A percentile compares a stretch with the other conserved stretches of the same genome.
Evolutionary conservation across 805 yeast genomes (phyloP).

Genomic region (Kodamaea sagamina): DNA sequence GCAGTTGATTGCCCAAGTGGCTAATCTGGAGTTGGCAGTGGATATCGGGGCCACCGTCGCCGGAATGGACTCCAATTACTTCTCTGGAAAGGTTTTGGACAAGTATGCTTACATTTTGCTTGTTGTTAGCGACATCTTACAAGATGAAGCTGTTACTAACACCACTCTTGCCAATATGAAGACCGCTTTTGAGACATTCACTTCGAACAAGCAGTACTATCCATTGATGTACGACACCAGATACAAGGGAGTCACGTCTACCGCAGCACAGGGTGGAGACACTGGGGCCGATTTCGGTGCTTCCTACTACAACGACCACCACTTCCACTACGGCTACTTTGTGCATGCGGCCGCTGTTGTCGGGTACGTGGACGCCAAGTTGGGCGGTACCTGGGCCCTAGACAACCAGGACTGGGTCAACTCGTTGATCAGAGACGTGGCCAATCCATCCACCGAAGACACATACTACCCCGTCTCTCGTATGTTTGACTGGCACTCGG

Average conservation of each 20-base stretch:
- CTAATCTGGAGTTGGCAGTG: slow-evolving; percentile 48
- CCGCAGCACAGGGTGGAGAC: slow-evolving; percentile 48
- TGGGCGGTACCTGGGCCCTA: slow-evolving; percentile 56
- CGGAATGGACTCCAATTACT: slow-evolving; percentile 46
- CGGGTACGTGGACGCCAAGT: slow-evolving; percentile 59
- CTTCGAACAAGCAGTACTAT: slow-evolving; percentile 43
- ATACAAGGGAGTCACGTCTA: slow-evolving; percentile 58
- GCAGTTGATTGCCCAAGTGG: slow-evolving; percentile 44
- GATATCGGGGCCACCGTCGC: slow-evolving; percentile 46
- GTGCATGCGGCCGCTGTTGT: slow-evolving; percentile 81
- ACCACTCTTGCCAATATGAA: slow-evolving; percentile 39
- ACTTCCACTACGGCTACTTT: slow-evolving; percentile 84
- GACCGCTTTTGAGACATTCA: slow-evolving; percentile 45
- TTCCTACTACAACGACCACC: slow-evolving; percentile 81
- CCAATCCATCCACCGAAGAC: slow-evolving; percentile 24
- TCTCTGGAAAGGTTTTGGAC: slow-evolving; percentile 55
- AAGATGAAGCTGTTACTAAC: slow-evolving; percentile 41
- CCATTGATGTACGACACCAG: slow-evolving; percentile 59
- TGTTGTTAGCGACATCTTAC: slow-evolving; percentile 50
- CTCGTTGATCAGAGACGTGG: slow-evolving; percentile 27
- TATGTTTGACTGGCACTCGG: slow-evolving; percentile 28
- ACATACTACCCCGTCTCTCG: slow-evolving; percentile 25
- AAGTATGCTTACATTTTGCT: slow-evolving; percentile 59
- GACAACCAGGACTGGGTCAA: slow-evolving; percentile 27
- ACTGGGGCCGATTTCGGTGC: slow-evolving; percentile 63